Conservation (phyloP, 192 early-diverging fungal species). For the Phycomyces blakesleeanus region DNA sequence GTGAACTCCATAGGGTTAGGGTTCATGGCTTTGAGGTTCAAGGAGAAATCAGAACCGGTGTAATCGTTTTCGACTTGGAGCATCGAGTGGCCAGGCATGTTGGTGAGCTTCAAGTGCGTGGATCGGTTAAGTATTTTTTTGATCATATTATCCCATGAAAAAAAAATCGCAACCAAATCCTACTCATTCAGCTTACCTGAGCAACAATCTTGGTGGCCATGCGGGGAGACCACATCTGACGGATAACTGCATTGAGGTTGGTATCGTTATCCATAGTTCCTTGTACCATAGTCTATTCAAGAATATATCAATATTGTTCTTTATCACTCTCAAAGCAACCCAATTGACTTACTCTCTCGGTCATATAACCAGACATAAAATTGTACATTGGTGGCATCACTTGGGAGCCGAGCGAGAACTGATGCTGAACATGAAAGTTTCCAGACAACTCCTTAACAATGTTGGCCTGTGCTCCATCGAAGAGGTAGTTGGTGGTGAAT, state of each 20-base stretch:
- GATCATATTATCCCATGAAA: no score
- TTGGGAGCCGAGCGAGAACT: slow-evolving; percentile 80
- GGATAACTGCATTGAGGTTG: slow-evolving; percentile 65
- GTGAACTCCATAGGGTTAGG: slow-evolving; percentile 87
- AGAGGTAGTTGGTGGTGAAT: slow-evolving; percentile 81
- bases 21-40: slow-evolving; percentile 94
- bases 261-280: slow-evolving; percentile 94
- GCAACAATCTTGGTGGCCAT: slow-evolving; percentile 63
- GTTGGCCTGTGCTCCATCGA: slow-evolving; percentile 95
- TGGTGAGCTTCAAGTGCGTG: slow-evolving; percentile 56
- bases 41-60: slow-evolving; percentile 81
- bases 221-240: slow-evolving; percentile 69
- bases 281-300: slow-evolving; percentile 75
- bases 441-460: slow-evolving; percentile 88
- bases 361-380: slow-evolving; percentile 85
- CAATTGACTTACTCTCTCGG: slow-evolving; percentile 54
- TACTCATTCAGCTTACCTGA: slow-evolving; percentile 32
- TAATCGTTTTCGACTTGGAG: slow-evolving; percentile 91
- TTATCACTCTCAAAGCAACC: no score
- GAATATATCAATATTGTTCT: slow-evolving; percentile 8
- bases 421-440: slow-evolving; percentile 94
- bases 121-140: no score
- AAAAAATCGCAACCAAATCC: background rate
- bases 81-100: slow-evolving; percentile 81
- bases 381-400: slow-evolving; percentile 83